Evolutionary conservation across 345 rosid species (phyloP), one percentile per base, ranked within the genome.

Genomic region (Microthlaspi erraticum): DNA sequence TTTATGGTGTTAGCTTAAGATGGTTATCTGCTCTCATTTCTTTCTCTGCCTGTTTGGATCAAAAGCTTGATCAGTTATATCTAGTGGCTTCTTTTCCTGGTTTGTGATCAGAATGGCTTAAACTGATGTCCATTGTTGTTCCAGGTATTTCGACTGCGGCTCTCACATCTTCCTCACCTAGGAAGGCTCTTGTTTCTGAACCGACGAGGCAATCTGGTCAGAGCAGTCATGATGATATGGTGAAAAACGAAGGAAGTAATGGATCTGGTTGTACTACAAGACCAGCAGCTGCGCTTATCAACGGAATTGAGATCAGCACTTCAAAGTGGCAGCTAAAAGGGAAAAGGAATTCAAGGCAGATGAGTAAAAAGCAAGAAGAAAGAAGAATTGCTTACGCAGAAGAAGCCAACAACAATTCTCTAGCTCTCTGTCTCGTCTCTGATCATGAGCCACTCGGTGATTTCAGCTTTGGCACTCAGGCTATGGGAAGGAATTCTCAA

Each of bases 271-370:
- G 54, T 55, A 56, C 42, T 55, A 56, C 42, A 20, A 71, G 66
- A 42, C 75, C 68, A 57, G 41, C 39, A 57, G 23, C 70, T 64
- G 71, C 39, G 33, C 54, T 19, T 23, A 23, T 38, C 41, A 58
- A 64, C 75, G 79, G 83, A 63, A 77, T 82, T 60, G 93, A 85
- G 85, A 82, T 71, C 67, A 87, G 66, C 63, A 75, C 84, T 51
- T 85, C 98, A 26, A 85, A 83, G 74, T 94, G 99, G 99, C 96
- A 81, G 83, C 68, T 72, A 26, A 94, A 94, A 83, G 89, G 99
- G 76, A 94, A 94, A 83, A 85, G 99, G 83, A 94, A 86, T 44
- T 84, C 87, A 29, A 88, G 97, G 73, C 84, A 81, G 55, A 82
- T 48, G 73, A 82, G 85, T 57, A 71, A 87, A 86, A 78, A 83